Percentiles rank a stretch among this genome's conserved stretches.
Conservation (phyloP, 2,329 filamentous ascomycete genomes). For the Talaromyces sp. region DNA sequence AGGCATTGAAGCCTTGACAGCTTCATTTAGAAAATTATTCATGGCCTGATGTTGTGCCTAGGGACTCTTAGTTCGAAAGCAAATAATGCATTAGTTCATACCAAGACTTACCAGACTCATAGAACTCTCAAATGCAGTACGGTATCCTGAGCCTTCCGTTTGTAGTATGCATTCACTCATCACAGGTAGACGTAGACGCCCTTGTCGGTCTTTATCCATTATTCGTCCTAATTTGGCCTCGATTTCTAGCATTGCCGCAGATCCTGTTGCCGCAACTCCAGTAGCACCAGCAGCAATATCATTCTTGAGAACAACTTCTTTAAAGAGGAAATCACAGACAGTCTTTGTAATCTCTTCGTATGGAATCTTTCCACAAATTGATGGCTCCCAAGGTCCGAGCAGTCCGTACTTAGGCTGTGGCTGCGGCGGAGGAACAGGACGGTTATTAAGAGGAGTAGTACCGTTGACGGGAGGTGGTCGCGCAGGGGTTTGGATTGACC, state of each 20-base stretch:
- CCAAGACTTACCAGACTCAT: conserved; percentile 74
- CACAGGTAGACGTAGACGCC: conserved; percentile 66
- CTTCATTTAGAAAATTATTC: conserved; percentile 82
- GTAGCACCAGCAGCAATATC: conserved; percentile 57
- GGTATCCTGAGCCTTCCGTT: conserved; percentile 50
- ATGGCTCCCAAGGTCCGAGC: conserved; percentile 49
- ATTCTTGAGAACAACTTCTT: conserved; percentile 65
- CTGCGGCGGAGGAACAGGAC: conserved; percentile 21
- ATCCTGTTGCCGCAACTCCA: conserved; percentile 56
- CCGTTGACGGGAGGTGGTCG: conserved; percentile 25
- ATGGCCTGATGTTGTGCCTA: conserved; percentile 75
- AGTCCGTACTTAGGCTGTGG: conserved; percentile 27
- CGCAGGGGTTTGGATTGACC: conserved; percentile 20
- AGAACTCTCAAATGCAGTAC: conserved; percentile 73
- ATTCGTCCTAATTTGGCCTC: conserved; percentile 90
- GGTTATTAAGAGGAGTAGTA: conserved; percentile 30
- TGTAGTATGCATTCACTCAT: conserved; percentile 68
- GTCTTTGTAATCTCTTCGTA: conserved; percentile 70
- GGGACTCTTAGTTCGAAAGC: conserved; percentile 22
- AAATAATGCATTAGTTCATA: neutral
- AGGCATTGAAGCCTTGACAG: conserved; percentile 50
- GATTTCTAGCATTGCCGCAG: conserved; percentile 77
- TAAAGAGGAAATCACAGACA: conserved; percentile 78
- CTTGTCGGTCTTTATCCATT: conserved; percentile 67
- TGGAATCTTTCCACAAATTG: conserved; percentile 67